Base-by-base conservation (phyloP, 495 filamentous ascomycete species). In the Talaromyces borbonicus region DNA sequence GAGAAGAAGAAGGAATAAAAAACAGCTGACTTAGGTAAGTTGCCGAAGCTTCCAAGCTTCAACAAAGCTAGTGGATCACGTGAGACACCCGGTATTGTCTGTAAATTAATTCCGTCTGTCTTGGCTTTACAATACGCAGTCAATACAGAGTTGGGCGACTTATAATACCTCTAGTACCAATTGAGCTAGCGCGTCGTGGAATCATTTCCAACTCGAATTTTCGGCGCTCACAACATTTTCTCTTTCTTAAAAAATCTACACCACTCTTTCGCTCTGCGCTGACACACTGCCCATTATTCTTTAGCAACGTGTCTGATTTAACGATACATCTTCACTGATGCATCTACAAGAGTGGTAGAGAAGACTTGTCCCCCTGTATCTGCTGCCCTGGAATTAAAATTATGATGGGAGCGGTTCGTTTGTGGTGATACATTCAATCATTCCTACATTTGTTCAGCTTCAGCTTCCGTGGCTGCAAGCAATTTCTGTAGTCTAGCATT, bases 341-440 rank as follows among this genome's bases (percentile, higher is more conserved):
- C 69, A 69, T 62, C 55, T 62, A 56, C 70, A 69, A 73, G 72
- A 77, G 74, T 80, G 85, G 77, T 56, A 90, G 83, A 90, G 38
- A 63, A 53, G 67, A 82, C 58, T 54, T 57, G 57, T 79, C 83
- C 77, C 80, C 83, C 85, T 82, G 87, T 94, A 94, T 94, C 87
- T 94, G 77, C 87, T 89, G 81, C 87, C 86, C 80, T 87, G 74
- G 85, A 80, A 75, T 68, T 59, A 52, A 56, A 72, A n/a, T n/a
- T 63, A 75, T 89, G 85, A 88, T 75, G 74, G 77, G 74, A 77
- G 84, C 78, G 78, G 85, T 79, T 90, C 85, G 85, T 74, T 72
- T 69, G 68, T 66, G 67, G 68, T 72, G 68, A 72, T 64, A 72
- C 68, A 72, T 72, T 38, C 35, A n/a, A n/a, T n/a, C n/a, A n/a